Evolutionary conservation across 768 basidiomycete genomes (phyloP).

Genomic region (Podaxis sp.): DNA sequence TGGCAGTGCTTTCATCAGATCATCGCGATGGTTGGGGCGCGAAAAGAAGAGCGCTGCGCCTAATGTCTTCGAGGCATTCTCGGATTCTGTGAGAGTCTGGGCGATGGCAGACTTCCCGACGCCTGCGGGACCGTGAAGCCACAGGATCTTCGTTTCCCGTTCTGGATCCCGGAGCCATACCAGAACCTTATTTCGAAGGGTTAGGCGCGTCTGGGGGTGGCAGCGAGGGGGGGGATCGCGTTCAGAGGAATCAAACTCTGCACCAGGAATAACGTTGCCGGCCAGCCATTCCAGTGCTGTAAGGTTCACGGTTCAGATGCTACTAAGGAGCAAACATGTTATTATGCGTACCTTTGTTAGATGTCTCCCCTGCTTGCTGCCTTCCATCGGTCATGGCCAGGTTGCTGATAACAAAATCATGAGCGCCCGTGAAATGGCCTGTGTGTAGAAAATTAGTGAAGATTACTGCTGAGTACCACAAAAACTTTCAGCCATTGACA

Average conservation of each 20-base stretch:
- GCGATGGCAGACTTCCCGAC: slow-evolving; percentile 9
- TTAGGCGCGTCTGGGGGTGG: not conserved
- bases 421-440: too few species aligned
- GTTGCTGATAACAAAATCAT: too few species aligned
- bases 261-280: not conserved
- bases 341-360: too few species aligned
- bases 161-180: not conserved
- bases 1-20: slow-evolving; percentile 13
- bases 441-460: too few species aligned
- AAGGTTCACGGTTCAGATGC: too few species aligned
- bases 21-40: not conserved
- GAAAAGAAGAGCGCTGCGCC: slow-evolving; percentile 2
- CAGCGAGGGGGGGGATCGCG: not conserved
- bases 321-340: too few species aligned
- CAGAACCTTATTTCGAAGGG: not conserved
- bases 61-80: not conserved
- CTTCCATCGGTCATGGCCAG: too few species aligned
- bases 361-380: too few species aligned
- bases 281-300: too few species aligned
- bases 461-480: too few species aligned
- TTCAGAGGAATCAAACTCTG: not conserved
- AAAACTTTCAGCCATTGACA: too few species aligned
- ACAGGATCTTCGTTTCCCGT: not conserved
- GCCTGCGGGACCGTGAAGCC: slow-evolving; percentile 11
- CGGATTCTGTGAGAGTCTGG: not conserved